Conservation (phyloP, 2,329 filamentous ascomycete genomes). For the Fusarium keratoplasticum region DNA sequence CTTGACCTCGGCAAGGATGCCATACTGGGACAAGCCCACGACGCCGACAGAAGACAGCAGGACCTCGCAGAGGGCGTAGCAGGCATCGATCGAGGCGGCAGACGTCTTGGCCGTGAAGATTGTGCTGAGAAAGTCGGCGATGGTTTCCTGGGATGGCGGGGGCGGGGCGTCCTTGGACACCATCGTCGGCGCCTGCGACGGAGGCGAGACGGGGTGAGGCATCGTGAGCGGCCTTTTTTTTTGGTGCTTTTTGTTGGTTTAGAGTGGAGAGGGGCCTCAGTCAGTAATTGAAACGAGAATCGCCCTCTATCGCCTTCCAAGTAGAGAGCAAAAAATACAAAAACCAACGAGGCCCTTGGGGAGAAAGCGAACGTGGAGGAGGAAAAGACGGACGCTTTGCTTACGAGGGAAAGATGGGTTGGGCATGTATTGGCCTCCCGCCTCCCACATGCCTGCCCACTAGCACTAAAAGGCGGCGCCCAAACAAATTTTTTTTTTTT, state of each 20-base stretch:
- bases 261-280: slow-evolving; percentile 31
- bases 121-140: slow-evolving; percentile 72
- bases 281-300: slow-evolving; percentile 13
- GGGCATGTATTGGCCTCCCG: slow-evolving; percentile 14
- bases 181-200: slow-evolving; percentile 51
- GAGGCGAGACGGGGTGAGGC: slow-evolving; percentile 63
- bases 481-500: slow-evolving; percentile 23
- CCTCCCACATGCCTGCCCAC: slow-evolving; percentile 1
- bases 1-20: slow-evolving; percentile 66
- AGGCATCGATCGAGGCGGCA: slow-evolving; percentile 73
- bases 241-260: not conserved
- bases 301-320: slow-evolving; percentile 9
- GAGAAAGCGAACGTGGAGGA: slow-evolving; percentile 33
- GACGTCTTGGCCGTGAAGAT: slow-evolving; percentile 78
- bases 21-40: slow-evolving; percentile 64
- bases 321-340: slow-evolving; percentile 24
- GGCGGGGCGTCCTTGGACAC: slow-evolving; percentile 62
- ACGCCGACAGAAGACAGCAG: slow-evolving; percentile 66
- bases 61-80: slow-evolving; percentile 70
- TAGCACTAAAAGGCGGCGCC: not conserved
- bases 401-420: slow-evolving; percentile 36
- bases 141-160: slow-evolving; percentile 73
- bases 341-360: slow-evolving; percentile 44
- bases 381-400: slow-evolving; percentile 29
- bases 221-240: slow-evolving; percentile 46